phyloP scores from a whole-genome alignment of 495 filamentous ascomycete genomes.

The Penicillium ochrochloron region DNA sequence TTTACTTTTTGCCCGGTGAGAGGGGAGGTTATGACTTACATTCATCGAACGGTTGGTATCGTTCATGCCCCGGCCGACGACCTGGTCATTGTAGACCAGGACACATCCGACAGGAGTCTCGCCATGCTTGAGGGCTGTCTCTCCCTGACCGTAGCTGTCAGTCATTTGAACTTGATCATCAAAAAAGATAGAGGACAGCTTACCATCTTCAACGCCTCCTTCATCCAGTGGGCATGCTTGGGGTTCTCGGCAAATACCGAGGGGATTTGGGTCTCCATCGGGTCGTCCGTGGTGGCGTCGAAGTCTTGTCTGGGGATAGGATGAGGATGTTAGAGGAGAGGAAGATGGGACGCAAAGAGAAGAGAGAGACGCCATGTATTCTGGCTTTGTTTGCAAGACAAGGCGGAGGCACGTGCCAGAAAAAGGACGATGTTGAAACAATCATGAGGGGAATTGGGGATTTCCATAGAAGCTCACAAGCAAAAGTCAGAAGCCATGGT shows the following conservation, averaged over 20 bases:
- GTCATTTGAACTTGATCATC: neutral
- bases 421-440: neutral
- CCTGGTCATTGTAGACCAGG: constrained; percentile 71
- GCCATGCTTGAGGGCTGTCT: constrained; percentile 75
- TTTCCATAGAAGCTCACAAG: neutral
- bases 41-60: constrained; percentile 88
- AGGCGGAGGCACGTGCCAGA: neutral
- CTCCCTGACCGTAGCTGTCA: constrained; percentile 57
- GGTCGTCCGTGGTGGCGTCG: constrained; percentile 5
- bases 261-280: constrained; percentile 6
- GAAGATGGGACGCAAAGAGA: too few species aligned
- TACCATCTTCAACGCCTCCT: constrained; percentile 72
- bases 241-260: constrained; percentile 23
- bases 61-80: constrained; percentile 91
- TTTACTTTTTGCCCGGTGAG: neutral
- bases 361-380: neutral
- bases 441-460: neutral
- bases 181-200: constrained; percentile 8
- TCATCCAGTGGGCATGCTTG: constrained; percentile 66
- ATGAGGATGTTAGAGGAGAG: neutral
- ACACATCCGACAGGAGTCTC: constrained; percentile 98
- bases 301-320: neutral
- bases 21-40: constrained; percentile 42
- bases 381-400: neutral
- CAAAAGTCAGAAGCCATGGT: neutral